A percentile compares a stretch with the other conserved stretches of the same genome.
Conservation (phyloP, 768 basidiomycete species). For the Strobilomyces echinocephalus region DNA sequence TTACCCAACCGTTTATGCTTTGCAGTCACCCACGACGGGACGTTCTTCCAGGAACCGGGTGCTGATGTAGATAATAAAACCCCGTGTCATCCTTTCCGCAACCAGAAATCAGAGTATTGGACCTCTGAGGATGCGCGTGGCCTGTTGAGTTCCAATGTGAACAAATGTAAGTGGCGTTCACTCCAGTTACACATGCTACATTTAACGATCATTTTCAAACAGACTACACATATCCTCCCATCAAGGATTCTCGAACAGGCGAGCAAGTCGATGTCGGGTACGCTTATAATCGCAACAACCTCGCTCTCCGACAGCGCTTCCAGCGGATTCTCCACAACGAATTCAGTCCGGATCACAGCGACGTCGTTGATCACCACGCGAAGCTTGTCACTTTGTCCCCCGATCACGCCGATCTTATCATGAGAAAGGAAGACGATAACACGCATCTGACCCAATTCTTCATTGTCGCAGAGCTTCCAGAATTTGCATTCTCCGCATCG, state of each 20-base stretch:
- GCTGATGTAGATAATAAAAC: background rate
- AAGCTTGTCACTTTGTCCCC: background rate
- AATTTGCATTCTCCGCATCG: conserved; percentile 17
- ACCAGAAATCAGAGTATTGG: conserved; percentile 5
- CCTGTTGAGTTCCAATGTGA: background rate
- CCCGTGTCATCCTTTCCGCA: conserved; percentile 16
- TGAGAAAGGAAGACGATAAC: background rate
- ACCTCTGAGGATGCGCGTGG: conserved; percentile 10
- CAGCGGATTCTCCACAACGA: conserved; percentile 1
- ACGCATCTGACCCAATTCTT: conserved; percentile 5
- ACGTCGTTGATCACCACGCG: background rate
- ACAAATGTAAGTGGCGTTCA: conserved; percentile 9
- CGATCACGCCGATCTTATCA: background rate
- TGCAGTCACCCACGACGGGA: conserved; percentile 2
- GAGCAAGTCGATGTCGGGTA: conserved; percentile 9
- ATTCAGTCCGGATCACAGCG: background rate
- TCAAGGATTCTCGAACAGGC: conserved; percentile 1
- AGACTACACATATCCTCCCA: conserved; percentile 22
- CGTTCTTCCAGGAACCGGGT: background rate
- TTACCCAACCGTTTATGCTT: background rate
- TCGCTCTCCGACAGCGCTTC: conserved; percentile 3
- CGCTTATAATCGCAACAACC: conserved; percentile 3
- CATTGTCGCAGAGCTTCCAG: conserved; percentile 5
- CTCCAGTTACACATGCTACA: too few species aligned
- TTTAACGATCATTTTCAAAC: background rate